Evolutionary conservation across 2,329 filamentous ascomycete species (phyloP).

Genomic region (Fusarium sp.): DNA sequence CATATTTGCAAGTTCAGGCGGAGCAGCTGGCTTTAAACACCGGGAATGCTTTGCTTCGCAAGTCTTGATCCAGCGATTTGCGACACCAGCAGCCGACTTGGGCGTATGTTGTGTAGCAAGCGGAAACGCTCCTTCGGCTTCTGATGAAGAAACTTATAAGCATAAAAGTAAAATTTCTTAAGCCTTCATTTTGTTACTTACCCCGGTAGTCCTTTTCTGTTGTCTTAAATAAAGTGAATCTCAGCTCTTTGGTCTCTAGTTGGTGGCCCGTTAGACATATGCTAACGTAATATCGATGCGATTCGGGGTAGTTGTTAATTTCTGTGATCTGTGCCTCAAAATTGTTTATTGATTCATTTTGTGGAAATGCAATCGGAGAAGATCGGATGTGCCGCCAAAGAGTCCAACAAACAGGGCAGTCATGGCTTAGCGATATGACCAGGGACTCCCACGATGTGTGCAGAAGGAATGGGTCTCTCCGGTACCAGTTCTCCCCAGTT

Average conservation of each 20-base stretch:
- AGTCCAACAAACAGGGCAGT: not conserved
- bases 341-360: fast-evolving
- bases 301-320: fast-evolving
- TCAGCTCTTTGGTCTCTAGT: fast-evolving
- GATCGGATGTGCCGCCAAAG: not conserved
- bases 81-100: fast-evolving
- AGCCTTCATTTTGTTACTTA: not conserved
- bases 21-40: not conserved
- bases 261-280: fast-evolving
- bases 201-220: not conserved
- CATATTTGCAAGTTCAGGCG: not conserved
- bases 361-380: fast-evolving
- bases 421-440: fast-evolving
- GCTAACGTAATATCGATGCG: fast-evolving
- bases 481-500: too few species aligned
- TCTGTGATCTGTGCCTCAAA: fast-evolving
- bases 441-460: fast-evolving
- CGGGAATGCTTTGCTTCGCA: fast-evolving
- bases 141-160: too few species aligned
- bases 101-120: not conserved
- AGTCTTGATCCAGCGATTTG: not conserved
- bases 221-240: fast-evolving
- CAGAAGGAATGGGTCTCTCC: fast-evolving
- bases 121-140: fast-evolving
- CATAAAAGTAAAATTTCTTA: too few species aligned